A percentile compares a stretch with the other conserved stretches of the same genome.
Evolutionary conservation across 805 yeast species (phyloP).

Genomic region (Diddensiella transvaalensis): DNA sequence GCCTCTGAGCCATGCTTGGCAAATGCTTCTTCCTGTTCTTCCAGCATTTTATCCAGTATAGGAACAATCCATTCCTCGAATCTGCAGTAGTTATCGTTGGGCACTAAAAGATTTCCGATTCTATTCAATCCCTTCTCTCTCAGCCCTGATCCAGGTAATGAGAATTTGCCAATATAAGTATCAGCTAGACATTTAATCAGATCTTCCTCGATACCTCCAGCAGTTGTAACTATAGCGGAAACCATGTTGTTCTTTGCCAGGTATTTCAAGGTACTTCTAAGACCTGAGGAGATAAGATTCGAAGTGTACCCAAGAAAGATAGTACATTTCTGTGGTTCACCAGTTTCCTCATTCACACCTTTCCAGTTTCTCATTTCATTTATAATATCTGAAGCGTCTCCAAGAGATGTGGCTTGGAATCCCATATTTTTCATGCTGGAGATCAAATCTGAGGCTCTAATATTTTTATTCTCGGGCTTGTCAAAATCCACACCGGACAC

Average conservation of each 20-base stretch:
- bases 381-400: constrained; percentile 87
- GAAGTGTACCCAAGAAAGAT: constrained; percentile 96
- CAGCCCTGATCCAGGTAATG: constrained; percentile 71
- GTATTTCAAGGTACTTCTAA: constrained; percentile 84
- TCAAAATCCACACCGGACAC: constrained; percentile 92
- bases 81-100: constrained; percentile 95
- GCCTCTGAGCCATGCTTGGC: constrained; percentile 48
- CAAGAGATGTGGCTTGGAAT: constrained; percentile 86
- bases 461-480: constrained; percentile 66
- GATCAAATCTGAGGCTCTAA: constrained; percentile 75
- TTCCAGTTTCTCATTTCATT: constrained; percentile 92
- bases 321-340: constrained; percentile 68
- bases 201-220: constrained; percentile 98
- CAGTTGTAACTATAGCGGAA: constrained; percentile 92
- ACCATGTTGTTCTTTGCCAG: constrained; percentile 93
- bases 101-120: constrained; percentile 94
- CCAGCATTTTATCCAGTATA: constrained; percentile 75
- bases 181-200: constrained; percentile 95
- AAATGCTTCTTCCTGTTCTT: constrained; percentile 78
- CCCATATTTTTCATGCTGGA: constrained; percentile 92
- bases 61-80: constrained; percentile 99
- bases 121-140: constrained; percentile 97
- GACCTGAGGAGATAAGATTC: constrained; percentile 89
- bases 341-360: constrained; percentile 64
- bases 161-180: constrained; percentile 89